A percentile compares a stretch with the other conserved stretches of the same genome.
Evolutionary conservation across 2,329 filamentous ascomycete species (phyloP).

Genomic region (Fusarium pilosicola): DNA sequence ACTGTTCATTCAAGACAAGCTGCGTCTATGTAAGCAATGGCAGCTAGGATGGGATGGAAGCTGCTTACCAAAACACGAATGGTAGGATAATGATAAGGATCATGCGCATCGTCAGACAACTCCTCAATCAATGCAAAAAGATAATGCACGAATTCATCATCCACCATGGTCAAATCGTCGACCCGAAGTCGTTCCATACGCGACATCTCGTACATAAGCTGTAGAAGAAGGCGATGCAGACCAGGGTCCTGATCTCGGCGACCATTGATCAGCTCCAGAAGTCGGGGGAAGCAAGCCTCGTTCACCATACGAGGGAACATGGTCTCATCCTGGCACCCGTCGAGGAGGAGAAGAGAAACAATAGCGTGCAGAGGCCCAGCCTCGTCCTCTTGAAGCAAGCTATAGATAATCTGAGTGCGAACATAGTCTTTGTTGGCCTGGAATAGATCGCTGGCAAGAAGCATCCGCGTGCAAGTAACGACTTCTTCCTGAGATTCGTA

Average conservation of each 20-base stretch:
- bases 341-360: slow-evolving; percentile 84
- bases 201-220: slow-evolving; percentile 96
- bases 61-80: slow-evolving; percentile 85
- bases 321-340: slow-evolving; percentile 80
- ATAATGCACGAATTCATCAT: slow-evolving; percentile 84
- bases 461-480: slow-evolving; percentile 79
- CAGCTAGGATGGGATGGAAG: background rate
- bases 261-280: slow-evolving; percentile 82
- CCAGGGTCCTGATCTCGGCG: slow-evolving; percentile 72
- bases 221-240: slow-evolving; percentile 83
- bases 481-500: slow-evolving; percentile 82
- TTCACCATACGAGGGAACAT: slow-evolving; percentile 89
- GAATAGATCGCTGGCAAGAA: slow-evolving; percentile 82
- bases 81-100: slow-evolving; percentile 95
- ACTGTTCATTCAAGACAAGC: slow-evolving; percentile 97
- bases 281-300: slow-evolving; percentile 83
- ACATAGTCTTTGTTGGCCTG: slow-evolving; percentile 82
- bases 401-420: slow-evolving; percentile 90
- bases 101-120: slow-evolving; percentile 84
- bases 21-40: slow-evolving; percentile 50
- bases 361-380: slow-evolving; percentile 82
- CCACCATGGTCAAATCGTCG: slow-evolving; percentile 79
- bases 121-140: slow-evolving; percentile 90
- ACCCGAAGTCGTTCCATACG: slow-evolving; percentile 83
- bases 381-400: slow-evolving; percentile 90